These are phyloP conservation scores for Asclepias syriaca DNA, from an alignment of 257 asterid genomes.

Conservation along the genomic window DNA sequence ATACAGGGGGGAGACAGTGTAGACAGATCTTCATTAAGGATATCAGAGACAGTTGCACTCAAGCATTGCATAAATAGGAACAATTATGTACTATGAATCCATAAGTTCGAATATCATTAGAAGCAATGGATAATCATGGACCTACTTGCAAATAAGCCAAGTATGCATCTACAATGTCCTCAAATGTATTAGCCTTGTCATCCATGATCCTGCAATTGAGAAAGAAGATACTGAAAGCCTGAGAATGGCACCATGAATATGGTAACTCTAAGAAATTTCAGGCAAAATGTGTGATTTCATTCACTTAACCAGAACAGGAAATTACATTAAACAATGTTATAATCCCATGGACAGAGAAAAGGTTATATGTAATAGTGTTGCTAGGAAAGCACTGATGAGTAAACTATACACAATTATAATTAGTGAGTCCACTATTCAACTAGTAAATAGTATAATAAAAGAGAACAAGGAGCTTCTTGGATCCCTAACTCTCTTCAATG, in stretches of 20 bases:
- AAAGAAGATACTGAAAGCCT: not conserved
- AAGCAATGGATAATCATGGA: slow-evolving; percentile 19
- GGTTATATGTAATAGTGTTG: not conserved
- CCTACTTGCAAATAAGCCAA: slow-evolving; percentile 85
- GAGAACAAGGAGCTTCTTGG: not conserved
- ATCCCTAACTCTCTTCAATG: not conserved
- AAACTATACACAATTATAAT: not conserved
- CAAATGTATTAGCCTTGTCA: slow-evolving; percentile 51
- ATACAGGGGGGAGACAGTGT: too few species aligned
- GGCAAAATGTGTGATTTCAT: not conserved
- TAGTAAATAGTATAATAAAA: not conserved
- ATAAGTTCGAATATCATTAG: not conserved
- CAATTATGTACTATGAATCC: not conserved
- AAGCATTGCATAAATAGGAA: not conserved
- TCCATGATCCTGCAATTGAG: slow-evolving; percentile 48
- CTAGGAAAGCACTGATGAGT: not conserved
- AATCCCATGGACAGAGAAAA: not conserved
- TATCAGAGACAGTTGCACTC: not conserved
- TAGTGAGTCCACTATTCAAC: not conserved
- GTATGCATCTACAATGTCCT: slow-evolving; percentile 84
- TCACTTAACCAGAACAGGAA: not conserved
- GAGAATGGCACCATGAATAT: not conserved
- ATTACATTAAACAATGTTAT: not conserved
- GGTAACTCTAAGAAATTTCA: not conserved
- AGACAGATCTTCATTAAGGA: not conserved